Evolutionary conservation across 2,329 filamentous ascomycete genomes (phyloP), one percentile per base, ranked within the genome.

Genomic region (Elsinoe fawcettii): DNA sequence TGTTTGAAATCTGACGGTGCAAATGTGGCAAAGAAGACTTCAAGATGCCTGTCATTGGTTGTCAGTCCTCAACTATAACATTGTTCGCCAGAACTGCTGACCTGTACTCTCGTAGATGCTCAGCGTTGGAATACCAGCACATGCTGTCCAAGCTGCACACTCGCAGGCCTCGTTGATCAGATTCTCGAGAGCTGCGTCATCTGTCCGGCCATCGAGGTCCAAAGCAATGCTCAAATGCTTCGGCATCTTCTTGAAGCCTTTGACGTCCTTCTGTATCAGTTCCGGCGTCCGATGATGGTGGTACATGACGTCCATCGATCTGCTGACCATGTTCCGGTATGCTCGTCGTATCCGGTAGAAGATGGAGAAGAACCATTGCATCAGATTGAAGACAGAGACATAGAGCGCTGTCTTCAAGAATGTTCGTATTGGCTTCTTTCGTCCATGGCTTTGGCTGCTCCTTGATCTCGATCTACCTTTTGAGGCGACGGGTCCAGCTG

Each of bases 211-310:
- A 66, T 92, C 84, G 49, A 88, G 76, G 58, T 85, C 86, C 59
- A 99, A 74, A 56, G 97, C 85, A 9, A 95, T 86, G 67, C 90
- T 96, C 53, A 99, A 71, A 68, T 99, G 93, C 63, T 87, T 82
- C 2, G 93, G 93, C 60, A 95, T 73, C 65, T 86, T 83, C 58
- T 77, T 80, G 58, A 99, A 73, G 8, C 80, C 79, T 69, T 83
- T 83, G 23, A 97, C 86, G 73, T 99, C 93, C 66, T 87, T 85
- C 66, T 86, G 84, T 64, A 99, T 96, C 68, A 96, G 83, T 69
- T 95, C 89, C 6, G 93, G 93, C 0, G 92, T 95, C 55, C 89
- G 88, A 72, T 99, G 93, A 74, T 99, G 95, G 75, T 99, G 93
- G 71, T 92, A 91, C 56, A 95, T 78, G 60, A 97, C 81, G 8